Conservation (phyloP, 2,329 filamentous ascomycete genomes). For the Colletotrichum sp. region DNA sequence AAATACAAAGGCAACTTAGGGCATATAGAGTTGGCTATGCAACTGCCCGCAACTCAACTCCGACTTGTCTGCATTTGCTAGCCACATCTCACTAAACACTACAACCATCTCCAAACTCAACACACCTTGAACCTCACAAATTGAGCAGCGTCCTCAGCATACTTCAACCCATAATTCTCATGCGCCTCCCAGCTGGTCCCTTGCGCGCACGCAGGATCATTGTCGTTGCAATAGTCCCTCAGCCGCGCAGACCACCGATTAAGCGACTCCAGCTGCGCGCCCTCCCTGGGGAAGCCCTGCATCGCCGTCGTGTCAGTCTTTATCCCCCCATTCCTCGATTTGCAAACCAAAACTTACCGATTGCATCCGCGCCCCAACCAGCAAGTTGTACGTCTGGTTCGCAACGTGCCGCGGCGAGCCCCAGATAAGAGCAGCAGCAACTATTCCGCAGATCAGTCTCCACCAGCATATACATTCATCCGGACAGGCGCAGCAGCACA, state of each 20-base stretch:
- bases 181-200: slow-evolving; percentile 35
- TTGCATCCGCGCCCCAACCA: slow-evolving; percentile 25
- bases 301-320: not conserved
- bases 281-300: slow-evolving; percentile 3
- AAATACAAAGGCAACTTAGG: no score
- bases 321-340: not conserved
- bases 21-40: no score
- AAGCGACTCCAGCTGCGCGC: slow-evolving; percentile 1
- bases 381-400: slow-evolving; percentile 34
- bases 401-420: slow-evolving; percentile 37
- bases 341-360: not conserved
- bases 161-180: slow-evolving; percentile 30
- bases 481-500: not conserved
- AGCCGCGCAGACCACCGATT: not conserved
- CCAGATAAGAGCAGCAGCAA: slow-evolving; percentile 35
- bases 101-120: not conserved
- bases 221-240: slow-evolving; percentile 36
- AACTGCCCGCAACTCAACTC: no score
- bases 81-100: not conserved
- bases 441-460: slow-evolving; percentile 11
- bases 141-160: not conserved
- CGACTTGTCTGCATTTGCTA: no score
- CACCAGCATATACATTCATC: not conserved
- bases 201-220: slow-evolving; percentile 43
- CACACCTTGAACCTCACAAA: not conserved